phyloP scores from a whole-genome alignment of 495 filamentous ascomycete species.

The Letharia columbiana region DNA sequence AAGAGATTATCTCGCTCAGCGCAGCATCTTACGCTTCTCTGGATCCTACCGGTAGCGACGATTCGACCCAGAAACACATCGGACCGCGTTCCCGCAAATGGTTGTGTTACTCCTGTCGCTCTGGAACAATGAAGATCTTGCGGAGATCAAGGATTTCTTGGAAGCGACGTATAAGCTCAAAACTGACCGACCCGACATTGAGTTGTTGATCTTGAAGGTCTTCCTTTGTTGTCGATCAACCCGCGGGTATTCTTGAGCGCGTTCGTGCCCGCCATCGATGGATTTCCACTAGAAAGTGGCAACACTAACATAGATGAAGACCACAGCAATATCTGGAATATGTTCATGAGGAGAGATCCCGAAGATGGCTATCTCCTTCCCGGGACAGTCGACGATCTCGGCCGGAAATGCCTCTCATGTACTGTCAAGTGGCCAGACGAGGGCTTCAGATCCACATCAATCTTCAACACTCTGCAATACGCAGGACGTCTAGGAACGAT shows the following conservation, averaged over 20 bases:
- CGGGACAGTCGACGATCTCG: slow-evolving; percentile 24
- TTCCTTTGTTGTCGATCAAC: slow-evolving; percentile 32
- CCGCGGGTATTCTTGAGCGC: slow-evolving; percentile 30
- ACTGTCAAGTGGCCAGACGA: slow-evolving; percentile 32
- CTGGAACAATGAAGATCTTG: slow-evolving; percentile 31
- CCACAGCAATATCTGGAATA: slow-evolving; percentile 27
- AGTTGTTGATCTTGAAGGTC: slow-evolving; percentile 30
- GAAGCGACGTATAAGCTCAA: slow-evolving; percentile 30
- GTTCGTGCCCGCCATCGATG: slow-evolving; percentile 30
- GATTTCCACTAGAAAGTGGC: slow-evolving; percentile 16
- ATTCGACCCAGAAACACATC: slow-evolving; percentile 27
- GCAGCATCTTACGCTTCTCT: slow-evolving; percentile 33
- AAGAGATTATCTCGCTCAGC: slow-evolving; percentile 30
- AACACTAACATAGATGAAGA: slow-evolving; percentile 15
- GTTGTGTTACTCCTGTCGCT: slow-evolving; percentile 32
- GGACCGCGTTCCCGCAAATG: slow-evolving; percentile 35
- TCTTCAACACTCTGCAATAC: slow-evolving; percentile 31
- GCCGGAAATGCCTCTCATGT: slow-evolving; percentile 27
- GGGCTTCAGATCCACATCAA: slow-evolving; percentile 28
- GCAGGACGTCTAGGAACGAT: slow-evolving; percentile 24
- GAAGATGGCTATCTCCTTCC: slow-evolving; percentile 29
- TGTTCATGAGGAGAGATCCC: slow-evolving; percentile 26
- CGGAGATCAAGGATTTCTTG: slow-evolving; percentile 28
- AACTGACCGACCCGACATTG: slow-evolving; percentile 27
- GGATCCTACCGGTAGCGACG: slow-evolving; percentile 23